Conservation (phyloP, 2,329 filamentous ascomycete species). For the Fusarium redolens region DNA sequence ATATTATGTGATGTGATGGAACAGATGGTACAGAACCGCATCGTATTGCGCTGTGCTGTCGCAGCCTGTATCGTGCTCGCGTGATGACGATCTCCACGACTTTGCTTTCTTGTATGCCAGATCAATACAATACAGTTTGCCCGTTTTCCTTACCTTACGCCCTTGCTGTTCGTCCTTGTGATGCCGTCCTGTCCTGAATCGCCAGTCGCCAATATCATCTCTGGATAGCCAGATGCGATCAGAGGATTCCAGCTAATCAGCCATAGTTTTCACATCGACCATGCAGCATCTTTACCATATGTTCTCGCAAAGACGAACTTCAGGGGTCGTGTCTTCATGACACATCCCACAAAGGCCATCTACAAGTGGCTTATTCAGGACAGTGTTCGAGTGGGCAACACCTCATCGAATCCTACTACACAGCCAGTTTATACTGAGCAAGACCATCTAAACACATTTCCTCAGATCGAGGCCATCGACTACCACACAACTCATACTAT, state of each 20-base stretch:
- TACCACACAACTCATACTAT: conserved; percentile 99
- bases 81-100: conserved; percentile 45
- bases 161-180: conserved; percentile 43
- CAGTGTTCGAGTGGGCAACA: conserved; percentile 88
- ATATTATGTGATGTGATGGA: conserved; percentile 43
- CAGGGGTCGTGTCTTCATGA: conserved; percentile 97
- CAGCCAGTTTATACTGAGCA: conserved; percentile 93
- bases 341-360: conserved; percentile 98
- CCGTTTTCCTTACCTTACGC: conserved; percentile 39
- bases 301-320: conserved; percentile 99
- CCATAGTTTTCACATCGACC: conserved; percentile 93
- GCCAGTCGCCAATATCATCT: conserved; percentile 21
- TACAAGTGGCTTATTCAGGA: conserved; percentile 99
- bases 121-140: conserved; percentile 54
- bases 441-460: conserved; percentile 93
- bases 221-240: conserved; percentile 13
- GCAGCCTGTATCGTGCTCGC: conserved; percentile 31
- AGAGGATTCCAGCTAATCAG: conserved; percentile 42
- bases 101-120: conserved; percentile 48
- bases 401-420: conserved; percentile 70
- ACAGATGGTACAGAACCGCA: conserved; percentile 20
- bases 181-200: conserved; percentile 43
- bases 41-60: neutral
- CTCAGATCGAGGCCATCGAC: conserved; percentile 95
- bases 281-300: conserved; percentile 98